Base-by-base conservation (phyloP, 2,329 filamentous ascomycete species). In the Pseudogymnoascus sp. region DNA sequence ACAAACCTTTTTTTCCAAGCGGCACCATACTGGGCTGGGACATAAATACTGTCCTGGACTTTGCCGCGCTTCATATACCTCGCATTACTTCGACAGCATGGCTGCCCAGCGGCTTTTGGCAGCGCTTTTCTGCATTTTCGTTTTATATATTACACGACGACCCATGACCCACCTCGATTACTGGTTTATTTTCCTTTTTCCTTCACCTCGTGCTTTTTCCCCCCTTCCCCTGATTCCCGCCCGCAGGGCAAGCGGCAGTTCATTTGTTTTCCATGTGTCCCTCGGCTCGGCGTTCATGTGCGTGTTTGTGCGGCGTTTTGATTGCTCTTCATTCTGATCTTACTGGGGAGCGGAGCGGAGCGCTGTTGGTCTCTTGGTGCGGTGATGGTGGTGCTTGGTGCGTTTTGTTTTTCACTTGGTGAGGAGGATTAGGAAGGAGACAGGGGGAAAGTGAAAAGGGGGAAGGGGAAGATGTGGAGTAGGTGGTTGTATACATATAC, bases 71-170 rank as follows among this genome's bases (percentile, higher is more conserved):
- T 38, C 55, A 23, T 10, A 35, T 38, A 35, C n/a, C 18, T 57
- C 33, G 55, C 30, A 35, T 57, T 57, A 35, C 55, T 38, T 57
- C 30, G 33, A 57, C 55, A 57, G 30, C 28, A 35, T 35, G 19
- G 19, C 30, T 35, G 21, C 18, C 55, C 35, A 23, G 18, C 35
- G 33, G 21, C 55, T 18, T 23, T 35, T 35, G 19, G 30, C 12
- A 21, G 55, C 55, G 21, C 55, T 4, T 37, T 37, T 38, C 23
- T 38, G 30, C 21, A 15, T 18, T 57, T 57, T 35, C 55, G 6
- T 38, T 57, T 57, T 57, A 38, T 57, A 57, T 38, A 57, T 57
- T 57, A 57, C 55, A 57, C 35, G 30, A 35, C 55, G 33, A 38
- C 55, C 30, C 30, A 57, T 23, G 55, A 35, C 55, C 30, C 15